phyloP scores from a whole-genome alignment of 768 basidiomycete genomes.

The Suillus sp. region DNA sequence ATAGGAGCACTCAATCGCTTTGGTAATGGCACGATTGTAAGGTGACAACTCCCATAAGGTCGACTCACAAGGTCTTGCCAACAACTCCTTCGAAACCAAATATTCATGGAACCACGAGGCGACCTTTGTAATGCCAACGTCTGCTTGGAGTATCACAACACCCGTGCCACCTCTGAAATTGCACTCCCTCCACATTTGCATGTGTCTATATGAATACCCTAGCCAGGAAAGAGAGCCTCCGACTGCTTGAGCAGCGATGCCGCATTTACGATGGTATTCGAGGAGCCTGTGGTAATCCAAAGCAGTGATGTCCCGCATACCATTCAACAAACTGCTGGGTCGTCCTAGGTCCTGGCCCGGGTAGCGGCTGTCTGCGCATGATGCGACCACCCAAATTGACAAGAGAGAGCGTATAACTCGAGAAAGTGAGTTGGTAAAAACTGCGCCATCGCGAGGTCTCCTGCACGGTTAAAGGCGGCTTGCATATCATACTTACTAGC shows the following conservation, averaged over 20 bases:
- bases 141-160: neutral
- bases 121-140: neutral
- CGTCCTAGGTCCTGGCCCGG: neutral
- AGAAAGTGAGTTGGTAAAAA: neutral
- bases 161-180: neutral
- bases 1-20: neutral
- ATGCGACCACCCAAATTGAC: neutral
- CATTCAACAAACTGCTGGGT: neutral
- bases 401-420: neutral
- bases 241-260: neutral
- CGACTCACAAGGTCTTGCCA: slow-evolving; percentile 10
- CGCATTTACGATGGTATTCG: neutral
- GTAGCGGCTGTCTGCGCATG: neutral
- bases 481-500: neutral
- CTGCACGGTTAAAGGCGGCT: neutral
- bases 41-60: neutral
- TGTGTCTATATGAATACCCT: no score
- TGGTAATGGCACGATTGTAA: slow-evolving; percentile 1
- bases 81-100: slow-evolving; percentile 6
- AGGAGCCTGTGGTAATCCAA: neutral
- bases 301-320: neutral
- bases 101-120: slow-evolving; percentile 10
- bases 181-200: neutral
- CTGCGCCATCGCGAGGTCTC: neutral
- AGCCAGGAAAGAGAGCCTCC: neutral